These are phyloP conservation scores for Rhodotorula sp. DNA, from an alignment of 1,284 basidiomycete species.

Conservation along the genomic window DNA sequence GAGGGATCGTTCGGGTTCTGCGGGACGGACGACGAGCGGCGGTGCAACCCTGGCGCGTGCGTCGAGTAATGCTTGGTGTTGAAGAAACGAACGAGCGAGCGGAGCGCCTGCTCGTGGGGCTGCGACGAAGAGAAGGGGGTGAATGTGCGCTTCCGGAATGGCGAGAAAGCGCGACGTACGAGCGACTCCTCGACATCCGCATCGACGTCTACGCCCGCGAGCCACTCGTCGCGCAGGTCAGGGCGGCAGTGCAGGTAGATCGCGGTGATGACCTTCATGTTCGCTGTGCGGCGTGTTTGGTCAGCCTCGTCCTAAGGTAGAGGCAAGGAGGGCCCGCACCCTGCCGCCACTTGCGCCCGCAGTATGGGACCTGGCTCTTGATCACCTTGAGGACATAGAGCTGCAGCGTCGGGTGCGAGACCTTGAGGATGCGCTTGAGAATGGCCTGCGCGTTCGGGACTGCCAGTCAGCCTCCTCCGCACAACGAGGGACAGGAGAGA, in stretches of 20 bases:
- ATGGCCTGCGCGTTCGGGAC: slow-evolving; percentile 65
- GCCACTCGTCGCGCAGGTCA: slow-evolving; percentile 95
- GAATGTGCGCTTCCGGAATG: not conserved
- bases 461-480: too few relatives aligned
- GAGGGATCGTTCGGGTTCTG: slow-evolving; percentile 16
- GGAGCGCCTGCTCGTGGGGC: slow-evolving; percentile 95
- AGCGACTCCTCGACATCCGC: slow-evolving; percentile 70
- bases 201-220: slow-evolving; percentile 89
- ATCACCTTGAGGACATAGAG: slow-evolving; percentile 96
- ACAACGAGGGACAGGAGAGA: not conserved
- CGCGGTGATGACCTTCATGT: slow-evolving; percentile 99
- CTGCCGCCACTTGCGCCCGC: slow-evolving; percentile 97
- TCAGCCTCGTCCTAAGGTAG: not conserved
- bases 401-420: slow-evolving; percentile 91
- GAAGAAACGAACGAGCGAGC: slow-evolving; percentile 94
- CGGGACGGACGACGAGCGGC: slow-evolving; percentile 34
- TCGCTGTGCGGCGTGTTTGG: slow-evolving; percentile 60
- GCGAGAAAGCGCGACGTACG: slow-evolving; percentile 36
- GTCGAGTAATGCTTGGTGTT: slow-evolving; percentile 49
- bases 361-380: slow-evolving; percentile 98
- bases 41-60: slow-evolving; percentile 47
- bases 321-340: slow-evolving; percentile 58
- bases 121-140: slow-evolving; percentile 49
- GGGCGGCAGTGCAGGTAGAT: slow-evolving; percentile 97
- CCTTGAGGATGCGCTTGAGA: slow-evolving; percentile 88